Conservation (phyloP, 2,329 filamentous ascomycete species). For the Penicillium sp. region DNA sequence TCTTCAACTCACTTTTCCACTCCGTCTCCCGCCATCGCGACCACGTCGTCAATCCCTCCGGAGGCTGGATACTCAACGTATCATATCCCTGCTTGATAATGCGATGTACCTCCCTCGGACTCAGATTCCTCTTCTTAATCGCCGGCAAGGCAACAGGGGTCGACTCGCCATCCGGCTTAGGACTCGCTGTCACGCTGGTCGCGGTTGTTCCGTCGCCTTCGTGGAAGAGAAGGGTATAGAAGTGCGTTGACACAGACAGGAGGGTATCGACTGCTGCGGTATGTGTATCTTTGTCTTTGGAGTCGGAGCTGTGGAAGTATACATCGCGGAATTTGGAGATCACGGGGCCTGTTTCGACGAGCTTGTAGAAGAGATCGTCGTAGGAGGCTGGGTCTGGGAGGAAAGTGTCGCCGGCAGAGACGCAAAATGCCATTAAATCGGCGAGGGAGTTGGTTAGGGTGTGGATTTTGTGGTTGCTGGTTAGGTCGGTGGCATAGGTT, state of each 20-base stretch:
- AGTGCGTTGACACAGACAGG: conserved; percentile 73
- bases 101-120: conserved; percentile 74
- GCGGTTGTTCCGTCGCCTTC: conserved; percentile 40
- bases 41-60: conserved; percentile 80
- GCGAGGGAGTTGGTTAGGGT: conserved; percentile 71
- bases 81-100: conserved; percentile 97
- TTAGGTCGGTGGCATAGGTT: conserved; percentile 75
- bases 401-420: conserved; percentile 85
- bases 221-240: conserved; percentile 67
- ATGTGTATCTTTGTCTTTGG: conserved; percentile 22
- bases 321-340: conserved; percentile 75
- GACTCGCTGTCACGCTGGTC: conserved; percentile 10
- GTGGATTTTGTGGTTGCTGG: conserved; percentile 62
- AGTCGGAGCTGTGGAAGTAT: conserved; percentile 49
- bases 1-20: conserved; percentile 78
- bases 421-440: conserved; percentile 74
- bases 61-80: conserved; percentile 83
- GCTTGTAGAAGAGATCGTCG: conserved; percentile 97
- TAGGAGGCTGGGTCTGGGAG: conserved; percentile 81
- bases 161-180: conserved; percentile 22
- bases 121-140: conserved; percentile 60
- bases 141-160: conserved; percentile 28
- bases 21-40: conserved; percentile 82
- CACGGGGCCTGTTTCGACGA: conserved; percentile 83
- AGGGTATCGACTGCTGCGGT: conserved; percentile 76